Conservation (phyloP, 208 protist species). For the Acanthamoeba culbertsoni region DNA sequence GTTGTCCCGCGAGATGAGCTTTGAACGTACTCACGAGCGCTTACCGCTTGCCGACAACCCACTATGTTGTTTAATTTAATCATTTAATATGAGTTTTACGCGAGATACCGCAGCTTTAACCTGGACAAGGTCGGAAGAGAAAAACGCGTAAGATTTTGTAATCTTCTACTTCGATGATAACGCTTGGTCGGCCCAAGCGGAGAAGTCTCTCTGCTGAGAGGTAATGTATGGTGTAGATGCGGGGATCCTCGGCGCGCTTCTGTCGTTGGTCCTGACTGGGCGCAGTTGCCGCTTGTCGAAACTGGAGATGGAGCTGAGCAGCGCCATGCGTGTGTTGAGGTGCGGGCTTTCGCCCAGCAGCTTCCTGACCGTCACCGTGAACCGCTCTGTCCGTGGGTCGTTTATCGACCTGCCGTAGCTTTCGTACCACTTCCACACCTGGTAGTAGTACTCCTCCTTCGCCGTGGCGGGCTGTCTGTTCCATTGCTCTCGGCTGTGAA, state of each 20-base stretch:
- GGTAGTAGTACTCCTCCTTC: not conserved
- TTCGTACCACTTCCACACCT: not conserved
- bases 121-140: not conserved
- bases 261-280: not conserved
- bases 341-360: not conserved
- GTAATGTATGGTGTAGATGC: too few species aligned
- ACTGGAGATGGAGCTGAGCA: not conserved
- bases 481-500: not conserved
- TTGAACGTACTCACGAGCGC: too few species aligned
- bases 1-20: not conserved
- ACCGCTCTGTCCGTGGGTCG: not conserved
- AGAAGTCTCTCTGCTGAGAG: too few species aligned
- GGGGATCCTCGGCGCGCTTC: too few species aligned
- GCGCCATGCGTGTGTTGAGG: not conserved
- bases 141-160: too few species aligned
- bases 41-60: not conserved
- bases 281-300: not conserved
- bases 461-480: not conserved
- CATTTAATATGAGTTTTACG: not conserved
- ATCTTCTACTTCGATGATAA: too few species aligned
- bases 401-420: not conserved
- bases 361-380: not conserved
- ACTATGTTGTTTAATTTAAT: not conserved
- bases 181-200: too few species aligned
- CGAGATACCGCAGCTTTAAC: not conserved